Base-by-base conservation (phyloP, 768 basidiomycete genomes). In the Sarcodon aspratus region DNA sequence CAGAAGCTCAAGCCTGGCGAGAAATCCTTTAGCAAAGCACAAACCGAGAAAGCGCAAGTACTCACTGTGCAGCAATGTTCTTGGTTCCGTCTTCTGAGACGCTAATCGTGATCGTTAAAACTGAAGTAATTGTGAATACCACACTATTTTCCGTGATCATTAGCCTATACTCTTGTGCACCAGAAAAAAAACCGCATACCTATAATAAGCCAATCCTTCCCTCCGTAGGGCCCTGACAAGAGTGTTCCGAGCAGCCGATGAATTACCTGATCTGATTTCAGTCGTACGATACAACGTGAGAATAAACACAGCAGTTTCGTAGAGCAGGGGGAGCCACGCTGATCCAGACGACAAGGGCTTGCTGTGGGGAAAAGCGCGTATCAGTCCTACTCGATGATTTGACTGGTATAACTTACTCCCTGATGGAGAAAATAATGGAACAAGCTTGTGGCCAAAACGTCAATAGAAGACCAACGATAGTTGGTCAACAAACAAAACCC, bases 271-370 rank as follows among this genome's bases (percentile, higher is more conserved):
- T n/a, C n/a, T n/a, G n/a, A n/a, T n/a, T n/a, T n/a, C n/a, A n/a
- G n/a, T n/a, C n/a, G 44, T n/a, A n/a, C n/a, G 61, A 43, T 53
- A 57, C 10, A 72, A 13, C 1, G 65, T 69, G 38, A 72, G 50
- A 12, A 46, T 47, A 38, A 72, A 55, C 21, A 71, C 54, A 9
- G 55, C 54, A 0, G 68, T 69, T 46, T 71, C 70, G 33, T 65
- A 72, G 6, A 66, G 34, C 1, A 72, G 59, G 13, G 71, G 70
- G 3, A 73, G 50, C 66, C 67, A 71, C 1, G 66, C 70, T 1
- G 67, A 69, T 7, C 66, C 61, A 0, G 70, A 60, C 1, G 68
- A 63, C n/a, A n/a, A n/a, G n/a, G n/a, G n/a, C n/a, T n/a, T n/a
- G n/a, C n/a, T n/a, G n/a, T n/a, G n/a, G n/a, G n/a, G n/a, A n/a